Evolutionary conservation across 1,284 basidiomycete species (phyloP), one percentile per base, ranked within the genome.

Genomic region (Fomitopsis palustris): DNA sequence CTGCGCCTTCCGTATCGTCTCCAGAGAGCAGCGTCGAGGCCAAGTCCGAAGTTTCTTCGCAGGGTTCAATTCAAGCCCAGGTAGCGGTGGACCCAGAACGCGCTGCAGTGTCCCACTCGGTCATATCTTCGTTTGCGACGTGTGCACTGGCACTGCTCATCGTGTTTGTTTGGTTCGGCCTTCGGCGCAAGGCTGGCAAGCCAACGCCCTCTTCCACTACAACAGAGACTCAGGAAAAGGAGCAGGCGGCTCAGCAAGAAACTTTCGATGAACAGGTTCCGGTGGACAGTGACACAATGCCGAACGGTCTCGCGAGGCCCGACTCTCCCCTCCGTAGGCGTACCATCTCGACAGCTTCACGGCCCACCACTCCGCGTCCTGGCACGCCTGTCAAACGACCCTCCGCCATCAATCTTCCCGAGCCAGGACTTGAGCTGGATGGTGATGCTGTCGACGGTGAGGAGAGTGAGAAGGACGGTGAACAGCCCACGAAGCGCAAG

Each of bases 401-500:
- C 4, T 31, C 37, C 8, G 19, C 21, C 17, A 29, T 55, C 29
- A 27, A 4, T 4, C 5, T 53, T 6, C 12, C 21, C 21, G 38
- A 41, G 7, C 43, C 17, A 25, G 31, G 47, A 10, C 53, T 53
- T 14, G 74, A 74, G 5, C 54, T 58, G 7, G 63, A 68, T 41
- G 78, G 76, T 61, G 70, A 69, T 21, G 75, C 76, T 7, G 79
- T 55, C 1, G 72, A 77, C 6, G 77, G 66, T 0, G 86, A 86
- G 9, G 86, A 86, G 3, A 85, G 81, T 55, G 87, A 85, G 53
- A 81, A 77, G 56, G 87, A 88, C 58, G 84, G 77, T 35, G 85
- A 75, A 9, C 75, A 77, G 0, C 78, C 81, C 0, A 80, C 76
- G 19, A 84, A 79, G 64, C 77, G 73, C 47, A 79, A 76, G 60